Conservation (phyloP, 2,329 filamentous ascomycete genomes). For the Cladosporium sp. region DNA sequence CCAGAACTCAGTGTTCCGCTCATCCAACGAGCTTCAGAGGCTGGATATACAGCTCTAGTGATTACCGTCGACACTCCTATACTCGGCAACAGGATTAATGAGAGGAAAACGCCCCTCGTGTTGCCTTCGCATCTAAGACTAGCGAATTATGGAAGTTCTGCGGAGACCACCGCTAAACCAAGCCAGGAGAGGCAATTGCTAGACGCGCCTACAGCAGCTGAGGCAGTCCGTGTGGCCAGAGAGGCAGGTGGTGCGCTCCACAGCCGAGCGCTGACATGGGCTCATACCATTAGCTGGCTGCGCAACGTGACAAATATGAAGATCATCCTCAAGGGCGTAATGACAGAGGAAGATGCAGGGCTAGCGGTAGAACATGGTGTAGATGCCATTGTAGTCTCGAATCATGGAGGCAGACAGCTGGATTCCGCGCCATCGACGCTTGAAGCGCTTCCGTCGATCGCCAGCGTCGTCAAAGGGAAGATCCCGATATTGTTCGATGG, state of each 20-base stretch:
- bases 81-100: constrained; percentile 29
- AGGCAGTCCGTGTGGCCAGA: constrained; percentile 16
- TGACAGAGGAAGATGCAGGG: constrained; percentile 40
- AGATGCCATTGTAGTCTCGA: constrained; percentile 46
- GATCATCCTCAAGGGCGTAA: constrained; percentile 46
- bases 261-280: constrained; percentile 38
- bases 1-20: constrained; percentile 45
- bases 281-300: constrained; percentile 48
- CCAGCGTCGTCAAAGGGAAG: constrained; percentile 48
- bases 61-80: constrained; percentile 14
- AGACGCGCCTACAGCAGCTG: constrained; percentile 17
- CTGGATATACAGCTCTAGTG: constrained; percentile 1
- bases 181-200: constrained; percentile 16
- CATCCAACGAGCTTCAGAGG: constrained; percentile 17
- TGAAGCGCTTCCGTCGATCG: constrained; percentile 34
- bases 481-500: constrained; percentile 57
- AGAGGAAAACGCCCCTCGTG: constrained; percentile 23
- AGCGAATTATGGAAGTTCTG: constrained; percentile 14
- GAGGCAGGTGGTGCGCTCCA: constrained; percentile 9
- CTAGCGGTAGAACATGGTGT: constrained; percentile 42
- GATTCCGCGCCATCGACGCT: constrained; percentile 3
- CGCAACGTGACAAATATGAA: constrained; percentile 41
- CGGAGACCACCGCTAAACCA: constrained; percentile 8
- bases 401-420: constrained; percentile 10
- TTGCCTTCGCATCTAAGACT: constrained; percentile 6